Percentiles rank a stretch among this genome's conserved stretches.
Evolutionary conservation across 257 asterid species (phyloP).

Genomic region (Solanum commersonii): DNA sequence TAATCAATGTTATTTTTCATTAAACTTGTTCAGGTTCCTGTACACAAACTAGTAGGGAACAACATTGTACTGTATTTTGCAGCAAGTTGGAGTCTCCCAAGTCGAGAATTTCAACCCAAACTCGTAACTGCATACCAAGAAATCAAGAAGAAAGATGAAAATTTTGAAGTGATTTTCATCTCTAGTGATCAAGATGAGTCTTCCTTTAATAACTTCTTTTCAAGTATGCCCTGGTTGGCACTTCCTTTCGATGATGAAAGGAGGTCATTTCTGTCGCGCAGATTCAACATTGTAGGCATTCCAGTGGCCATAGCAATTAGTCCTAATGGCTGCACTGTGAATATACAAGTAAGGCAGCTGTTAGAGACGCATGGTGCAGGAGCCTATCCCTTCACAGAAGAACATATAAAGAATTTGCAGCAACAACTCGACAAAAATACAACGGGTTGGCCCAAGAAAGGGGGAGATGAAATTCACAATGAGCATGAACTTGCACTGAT

Average conservation of each 20-base stretch:
- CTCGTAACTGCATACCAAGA: conserved; percentile 15
- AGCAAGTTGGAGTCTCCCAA: conserved; percentile 30
- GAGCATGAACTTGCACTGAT: conserved; percentile 11
- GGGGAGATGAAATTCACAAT: conserved; percentile 10
- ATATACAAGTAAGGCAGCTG: conserved; percentile 16
- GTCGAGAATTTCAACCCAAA: conserved; percentile 19
- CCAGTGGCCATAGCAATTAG: conserved; percentile 23
- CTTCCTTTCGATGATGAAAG: conserved; percentile 18
- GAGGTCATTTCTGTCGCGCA: conserved; percentile 4
- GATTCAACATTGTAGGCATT: conserved; percentile 23
- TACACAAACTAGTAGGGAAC: conserved; percentile 22
- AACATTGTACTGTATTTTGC: conserved; percentile 22
- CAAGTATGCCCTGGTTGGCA: conserved; percentile 29
- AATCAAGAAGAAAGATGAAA: conserved; percentile 15
- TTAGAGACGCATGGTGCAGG: conserved; percentile 17
- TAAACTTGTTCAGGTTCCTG: conserved; percentile 11
- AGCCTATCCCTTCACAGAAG: conserved; percentile 21
- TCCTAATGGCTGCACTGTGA: conserved; percentile 13
- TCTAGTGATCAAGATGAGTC: conserved; percentile 20
- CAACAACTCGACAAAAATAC: conserved; percentile 6
- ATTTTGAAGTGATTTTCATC: conserved; percentile 20
- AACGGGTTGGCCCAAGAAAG: conserved; percentile 21
- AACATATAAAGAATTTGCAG: conserved; percentile 5
- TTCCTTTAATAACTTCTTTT: conserved; percentile 17
- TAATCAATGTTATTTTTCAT: background rate